Conservation (phyloP, 2,329 filamentous ascomycete genomes). For the Penicillium expansum region DNA sequence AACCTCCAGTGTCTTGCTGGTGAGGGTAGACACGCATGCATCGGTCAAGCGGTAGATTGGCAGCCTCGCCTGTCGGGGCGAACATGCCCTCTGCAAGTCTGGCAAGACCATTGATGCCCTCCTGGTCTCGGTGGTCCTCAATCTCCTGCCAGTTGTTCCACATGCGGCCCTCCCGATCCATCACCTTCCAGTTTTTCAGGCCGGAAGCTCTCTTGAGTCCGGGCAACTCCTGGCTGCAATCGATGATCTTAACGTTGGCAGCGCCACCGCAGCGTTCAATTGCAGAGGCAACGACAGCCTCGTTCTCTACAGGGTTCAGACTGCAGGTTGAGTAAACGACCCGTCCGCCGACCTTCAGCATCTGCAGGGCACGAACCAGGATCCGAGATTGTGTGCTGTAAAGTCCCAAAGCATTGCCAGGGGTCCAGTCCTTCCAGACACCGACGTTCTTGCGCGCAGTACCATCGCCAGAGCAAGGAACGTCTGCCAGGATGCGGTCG, state of each 20-base stretch:
- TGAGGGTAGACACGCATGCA: constrained; percentile 96
- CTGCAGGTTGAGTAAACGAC: constrained; percentile 98
- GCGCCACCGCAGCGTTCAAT: constrained; percentile 86
- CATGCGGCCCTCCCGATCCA: constrained; percentile 77
- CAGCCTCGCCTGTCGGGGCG: constrained; percentile 58
- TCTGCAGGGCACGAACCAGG: constrained; percentile 84
- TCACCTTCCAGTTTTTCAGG: constrained; percentile 80
- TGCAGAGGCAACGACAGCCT: constrained; percentile 83
- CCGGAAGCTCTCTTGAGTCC: constrained; percentile 74
- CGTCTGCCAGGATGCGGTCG: constrained; percentile 92
- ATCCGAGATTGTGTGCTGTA: constrained; percentile 86
- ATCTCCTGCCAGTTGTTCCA: constrained; percentile 83
- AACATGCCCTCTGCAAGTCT: constrained; percentile 83
- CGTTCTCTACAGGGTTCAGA: constrained; percentile 97
- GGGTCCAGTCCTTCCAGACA: constrained; percentile 93
- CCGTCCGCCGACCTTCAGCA: constrained; percentile 91
- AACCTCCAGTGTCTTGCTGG: constrained; percentile 91
- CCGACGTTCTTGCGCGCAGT: constrained; percentile 90
- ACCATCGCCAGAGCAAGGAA: constrained; percentile 94
- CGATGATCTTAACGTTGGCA: constrained; percentile 76
- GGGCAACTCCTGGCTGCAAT: constrained; percentile 75
- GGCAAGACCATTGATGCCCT: constrained; percentile 62
- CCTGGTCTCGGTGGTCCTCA: constrained; percentile 62
- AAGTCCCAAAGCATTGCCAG: constrained; percentile 80
- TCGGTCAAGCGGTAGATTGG: constrained; percentile 72